Base-by-base conservation (phyloP, 2,329 filamentous ascomycete genomes). In the Colletotrichum neosansevieriae region DNA sequence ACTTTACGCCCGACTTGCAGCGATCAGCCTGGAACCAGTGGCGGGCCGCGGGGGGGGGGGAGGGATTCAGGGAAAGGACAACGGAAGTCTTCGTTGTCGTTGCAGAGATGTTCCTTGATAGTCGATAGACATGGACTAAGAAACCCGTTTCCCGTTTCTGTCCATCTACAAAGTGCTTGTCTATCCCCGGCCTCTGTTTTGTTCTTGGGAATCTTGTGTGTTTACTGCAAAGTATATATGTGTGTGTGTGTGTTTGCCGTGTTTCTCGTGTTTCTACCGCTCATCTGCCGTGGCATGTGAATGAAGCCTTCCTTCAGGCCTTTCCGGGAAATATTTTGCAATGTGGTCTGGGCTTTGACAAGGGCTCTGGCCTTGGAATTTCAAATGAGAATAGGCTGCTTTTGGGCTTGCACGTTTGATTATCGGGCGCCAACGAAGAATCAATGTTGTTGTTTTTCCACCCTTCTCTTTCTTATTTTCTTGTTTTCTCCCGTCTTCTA, bases 11-110 rank as follows among this genome's bases (percentile, higher is more conserved):
- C 54, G 65, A 68, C 65, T 65, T 65, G 56, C 65, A 68, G 47
- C 65, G 65, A 68, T 68, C 61, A 63, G 60, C 65, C 65, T 68
- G 65, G 65, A 21, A 58, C 38, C 21, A 44, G 44, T 57, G 58
- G 59, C 59, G 61, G 53, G 51, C 49, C 53, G 21, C 29, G 19
- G 51, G 34, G 32, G 19, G 29, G 19, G n/a, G 47, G 34, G n/a
- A 13, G n/a, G n/a, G n/a, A n/a, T n/a, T n/a, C n/a, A n/a, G n/a
- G n/a, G n/a, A n/a, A n/a, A n/a, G 34, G 53, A n/a, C 61, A 51
- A 34, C 32, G 29, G 34, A 24, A 32, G 32, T n/a, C 29, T 53
- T 36, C 21, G 17, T 44, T 58, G 6, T 29, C 6, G 6, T 49
- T 47, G 40, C 56, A 58, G 2, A 47, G 42, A 47, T 58, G 24